Conservation (phyloP, 768 basidiomycete species). For the Trametes cingulata region DNA sequence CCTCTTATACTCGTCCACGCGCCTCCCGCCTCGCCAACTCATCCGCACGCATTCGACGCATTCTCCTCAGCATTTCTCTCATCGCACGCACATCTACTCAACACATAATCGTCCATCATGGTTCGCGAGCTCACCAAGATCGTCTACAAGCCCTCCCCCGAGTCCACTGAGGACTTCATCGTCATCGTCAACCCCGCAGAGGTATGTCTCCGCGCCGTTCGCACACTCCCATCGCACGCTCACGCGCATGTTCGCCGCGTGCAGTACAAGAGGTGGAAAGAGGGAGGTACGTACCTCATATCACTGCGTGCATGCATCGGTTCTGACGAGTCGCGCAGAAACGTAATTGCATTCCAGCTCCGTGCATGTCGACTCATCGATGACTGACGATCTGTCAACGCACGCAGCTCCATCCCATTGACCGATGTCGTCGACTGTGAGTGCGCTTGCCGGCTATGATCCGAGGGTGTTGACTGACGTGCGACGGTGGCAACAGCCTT, state of each 20-base stretch:
- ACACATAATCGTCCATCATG: constrained; percentile 31
- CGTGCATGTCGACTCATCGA: background rate
- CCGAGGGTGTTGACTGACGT: constrained; percentile 1
- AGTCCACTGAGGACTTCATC: constrained; percentile 72
- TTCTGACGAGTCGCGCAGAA: constrained; percentile 44
- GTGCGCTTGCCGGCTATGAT: constrained; percentile 28
- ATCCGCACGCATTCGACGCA: too few relatives aligned
- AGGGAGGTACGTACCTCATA: constrained; percentile 57
- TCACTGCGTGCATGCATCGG: constrained; percentile 7
- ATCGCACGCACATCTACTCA: background rate
- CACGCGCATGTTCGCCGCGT: background rate
- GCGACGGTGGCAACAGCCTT: constrained; percentile 51
- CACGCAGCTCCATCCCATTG: constrained; percentile 62
- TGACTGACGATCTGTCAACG: background rate
- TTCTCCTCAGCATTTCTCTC: background rate
- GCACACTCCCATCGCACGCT: background rate
- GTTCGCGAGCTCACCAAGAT: constrained; percentile 54
- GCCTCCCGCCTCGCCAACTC: background rate
- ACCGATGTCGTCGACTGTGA: constrained; percentile 81
- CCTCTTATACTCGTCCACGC: constrained; percentile 17
- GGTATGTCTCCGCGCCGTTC: constrained; percentile 43
- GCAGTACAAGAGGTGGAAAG: constrained; percentile 79
- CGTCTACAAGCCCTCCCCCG: constrained; percentile 76
- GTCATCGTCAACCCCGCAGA: constrained; percentile 65
- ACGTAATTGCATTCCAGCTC: constrained; percentile 51